Evolutionary conservation across 1,284 basidiomycete species (phyloP), one percentile per base, ranked within the genome.

Genomic region (Omphalotus olearius): DNA sequence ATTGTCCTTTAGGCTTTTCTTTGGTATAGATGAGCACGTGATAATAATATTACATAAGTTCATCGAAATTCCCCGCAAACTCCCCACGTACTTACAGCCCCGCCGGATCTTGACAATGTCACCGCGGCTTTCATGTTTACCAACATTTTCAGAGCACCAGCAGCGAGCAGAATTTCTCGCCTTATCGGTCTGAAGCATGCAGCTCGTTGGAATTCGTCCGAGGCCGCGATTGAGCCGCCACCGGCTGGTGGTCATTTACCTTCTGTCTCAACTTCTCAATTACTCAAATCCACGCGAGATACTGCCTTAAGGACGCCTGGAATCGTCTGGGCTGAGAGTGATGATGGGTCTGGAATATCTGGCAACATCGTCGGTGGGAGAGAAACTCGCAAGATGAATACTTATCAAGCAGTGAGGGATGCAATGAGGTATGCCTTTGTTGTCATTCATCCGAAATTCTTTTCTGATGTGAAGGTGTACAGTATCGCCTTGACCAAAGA

Each of bases 321-420:
- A 9, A 64, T 94, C 41, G 65, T 59, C 23, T 94, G 89, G 80
- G 64, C 73, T 6, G 88, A 91, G 57, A 82, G 23, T 23, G 23
- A 83, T 30, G 80, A 82, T 56, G 63, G 60, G 18, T 64, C 71
- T 17, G 68, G 66, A 20, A 64, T 74, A 6, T 60, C 69, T 56
- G 73, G 63, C 50, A 76, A 66, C 26, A 76, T 82, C 39, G 72
- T 88, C n/a, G 82, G 79, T 37, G 89, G 88, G 20, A 79, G 88
- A 46, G 89, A 93, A 68, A 92, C 90, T 20, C 78, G 90, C 53
- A 91, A 91, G 71, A 93, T 93, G 90, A 95, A 94, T 64, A 72
- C 86, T 56, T 93, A 93, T 66, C 92, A 94, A 65, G 87, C 92
- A 1, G 79, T 95, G n/a, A 78, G 92, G 42, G 92, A 94, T 65